phyloP scores from a whole-genome alignment of 305 asterid species.

The Lippia alba region DNA sequence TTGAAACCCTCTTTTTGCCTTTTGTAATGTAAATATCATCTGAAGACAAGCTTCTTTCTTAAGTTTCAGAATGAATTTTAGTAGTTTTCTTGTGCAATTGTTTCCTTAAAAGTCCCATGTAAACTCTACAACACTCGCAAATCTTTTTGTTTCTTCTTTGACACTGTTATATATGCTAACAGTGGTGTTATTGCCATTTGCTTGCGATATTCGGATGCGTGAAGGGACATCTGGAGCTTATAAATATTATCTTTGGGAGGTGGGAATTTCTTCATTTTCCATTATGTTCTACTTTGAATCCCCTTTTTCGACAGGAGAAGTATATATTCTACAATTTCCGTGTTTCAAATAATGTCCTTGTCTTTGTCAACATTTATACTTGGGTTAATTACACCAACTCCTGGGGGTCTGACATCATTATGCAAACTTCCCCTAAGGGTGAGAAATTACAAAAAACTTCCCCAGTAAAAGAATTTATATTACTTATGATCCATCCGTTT shows the following conservation, averaged over 20 bases:
- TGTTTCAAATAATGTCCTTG: not conserved
- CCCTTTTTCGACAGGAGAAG: not conserved
- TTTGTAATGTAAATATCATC: not conserved
- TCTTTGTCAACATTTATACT: not conserved
- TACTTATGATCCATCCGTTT: too few relatives aligned
- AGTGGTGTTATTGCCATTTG: too few relatives aligned
- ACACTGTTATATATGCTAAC: too few relatives aligned
- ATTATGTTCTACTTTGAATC: not conserved
- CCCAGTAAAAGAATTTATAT: too few relatives aligned
- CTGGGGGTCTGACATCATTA: too few relatives aligned
- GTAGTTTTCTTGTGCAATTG: not conserved
- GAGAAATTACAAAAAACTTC: not conserved
- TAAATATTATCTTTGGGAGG: not conserved
- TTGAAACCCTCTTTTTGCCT: not conserved
- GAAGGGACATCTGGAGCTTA: not conserved
- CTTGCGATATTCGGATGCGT: too few relatives aligned
- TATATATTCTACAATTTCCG: not conserved
- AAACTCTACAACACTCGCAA: too few relatives aligned
- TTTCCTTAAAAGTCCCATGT: too few relatives aligned
- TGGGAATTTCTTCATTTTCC: not conserved
- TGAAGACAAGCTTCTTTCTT: not conserved
- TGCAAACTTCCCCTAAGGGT: too few relatives aligned
- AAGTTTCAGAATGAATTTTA: conserved; percentile 1
- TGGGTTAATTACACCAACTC: not conserved
- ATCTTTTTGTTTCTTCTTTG: too few relatives aligned